These are phyloP conservation scores for Suillus fuscotomentosus DNA, from an alignment of 768 basidiomycete genomes.

Conservation along the genomic window DNA sequence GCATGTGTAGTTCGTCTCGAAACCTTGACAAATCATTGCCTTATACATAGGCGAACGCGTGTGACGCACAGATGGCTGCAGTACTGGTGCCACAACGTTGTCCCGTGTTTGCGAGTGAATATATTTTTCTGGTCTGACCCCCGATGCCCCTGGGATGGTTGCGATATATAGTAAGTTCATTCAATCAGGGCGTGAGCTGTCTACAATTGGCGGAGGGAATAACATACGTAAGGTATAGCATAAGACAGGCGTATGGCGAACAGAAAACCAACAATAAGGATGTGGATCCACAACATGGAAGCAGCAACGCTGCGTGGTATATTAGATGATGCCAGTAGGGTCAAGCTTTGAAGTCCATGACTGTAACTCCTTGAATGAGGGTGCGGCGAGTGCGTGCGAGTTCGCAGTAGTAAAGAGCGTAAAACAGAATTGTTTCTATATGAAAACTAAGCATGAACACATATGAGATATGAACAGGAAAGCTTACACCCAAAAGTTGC, in stretches of 20 bases:
- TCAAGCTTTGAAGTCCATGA: constrained; percentile 86
- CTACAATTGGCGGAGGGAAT: constrained; percentile 1
- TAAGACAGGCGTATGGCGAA: constrained; percentile 18
- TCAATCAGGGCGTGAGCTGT: background rate
- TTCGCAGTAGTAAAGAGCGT: constrained; percentile 91
- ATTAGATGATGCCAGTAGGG: constrained; percentile 65
- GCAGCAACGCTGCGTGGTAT: constrained; percentile 14
- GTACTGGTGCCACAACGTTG: background rate
- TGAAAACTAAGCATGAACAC: constrained; percentile 6
- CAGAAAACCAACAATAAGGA: constrained; percentile 15
- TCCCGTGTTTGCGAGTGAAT: background rate
- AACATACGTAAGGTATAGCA: constrained; percentile 26
- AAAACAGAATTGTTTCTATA: constrained; percentile 80
- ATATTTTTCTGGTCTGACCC: background rate
- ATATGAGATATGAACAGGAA: background rate
- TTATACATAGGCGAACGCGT: background rate
- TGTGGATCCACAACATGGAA: constrained; percentile 1
- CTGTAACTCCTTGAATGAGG: constrained; percentile 77
- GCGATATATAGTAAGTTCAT: background rate
- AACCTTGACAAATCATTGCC: background rate
- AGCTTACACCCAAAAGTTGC: constrained; percentile 76
- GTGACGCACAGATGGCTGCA: background rate
- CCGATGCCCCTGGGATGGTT: background rate
- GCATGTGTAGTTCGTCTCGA: background rate
- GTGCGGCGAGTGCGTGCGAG: constrained; percentile 85